phyloP scores from a whole-genome alignment of 108 stramenopile species.

The Cylindrotheca fusiformis region DNA sequence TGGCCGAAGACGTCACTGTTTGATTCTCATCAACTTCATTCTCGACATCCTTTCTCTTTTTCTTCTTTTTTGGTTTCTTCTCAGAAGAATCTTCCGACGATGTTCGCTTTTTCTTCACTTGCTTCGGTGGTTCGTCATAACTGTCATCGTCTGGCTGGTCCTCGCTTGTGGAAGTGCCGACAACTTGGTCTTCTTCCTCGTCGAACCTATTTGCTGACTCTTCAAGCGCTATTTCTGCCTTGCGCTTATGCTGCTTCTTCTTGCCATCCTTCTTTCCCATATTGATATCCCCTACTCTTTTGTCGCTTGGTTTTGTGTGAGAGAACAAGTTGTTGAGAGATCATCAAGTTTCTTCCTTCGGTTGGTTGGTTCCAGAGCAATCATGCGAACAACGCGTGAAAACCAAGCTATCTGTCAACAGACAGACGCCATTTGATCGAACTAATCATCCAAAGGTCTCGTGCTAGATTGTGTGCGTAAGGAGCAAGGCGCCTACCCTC shows the following conservation, averaged over 20 bases:
- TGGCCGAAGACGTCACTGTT: slow-evolving; percentile 7
- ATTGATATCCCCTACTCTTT: background rate
- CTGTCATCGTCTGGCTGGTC: background rate
- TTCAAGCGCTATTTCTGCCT: slow-evolving; percentile 11
- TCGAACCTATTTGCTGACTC: slow-evolving; percentile 4
- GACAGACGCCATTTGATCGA: no score
- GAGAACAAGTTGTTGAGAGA: background rate
- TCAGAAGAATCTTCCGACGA: background rate
- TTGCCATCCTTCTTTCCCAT: slow-evolving; percentile 25
- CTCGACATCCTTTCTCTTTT: slow-evolving; percentile 11
- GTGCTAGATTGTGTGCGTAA: no score
- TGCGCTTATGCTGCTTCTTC: slow-evolving; percentile 18
- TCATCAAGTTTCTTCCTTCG: background rate
- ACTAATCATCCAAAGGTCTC: no score
- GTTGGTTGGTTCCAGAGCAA: no score
- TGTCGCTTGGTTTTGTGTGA: background rate
- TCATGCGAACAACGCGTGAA: no score
- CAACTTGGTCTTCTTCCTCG: slow-evolving; percentile 2
- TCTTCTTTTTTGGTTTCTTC: slow-evolving; percentile 29
- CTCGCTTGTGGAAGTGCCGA: background rate
- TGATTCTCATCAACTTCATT: slow-evolving; percentile 7
- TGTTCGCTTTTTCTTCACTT: slow-evolving; percentile 6
- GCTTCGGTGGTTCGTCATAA: background rate
- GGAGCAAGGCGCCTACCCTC: no score
- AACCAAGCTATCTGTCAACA: no score